A percentile compares a stretch with the other conserved stretches of the same genome.
Evolutionary conservation across 768 basidiomycete genomes (phyloP).

Genomic region (Royoungia palumana): DNA sequence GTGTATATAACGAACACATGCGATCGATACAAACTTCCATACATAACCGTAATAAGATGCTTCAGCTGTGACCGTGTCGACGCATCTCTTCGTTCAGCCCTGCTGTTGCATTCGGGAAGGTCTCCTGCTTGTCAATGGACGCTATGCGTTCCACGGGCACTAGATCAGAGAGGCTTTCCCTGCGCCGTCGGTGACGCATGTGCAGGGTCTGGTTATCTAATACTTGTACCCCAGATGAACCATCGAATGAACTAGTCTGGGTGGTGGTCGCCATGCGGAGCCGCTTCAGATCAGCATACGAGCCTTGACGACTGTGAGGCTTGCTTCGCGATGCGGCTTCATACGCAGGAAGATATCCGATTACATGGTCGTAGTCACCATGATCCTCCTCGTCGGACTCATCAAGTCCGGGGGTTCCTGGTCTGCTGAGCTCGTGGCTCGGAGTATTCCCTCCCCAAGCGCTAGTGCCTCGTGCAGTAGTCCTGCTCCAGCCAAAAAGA

Average conservation of each 20-base stretch:
- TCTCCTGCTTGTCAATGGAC: constrained; percentile 51
- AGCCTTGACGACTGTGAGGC: constrained; percentile 60
- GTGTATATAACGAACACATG: constrained; percentile 29
- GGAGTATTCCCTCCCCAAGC: constrained; percentile 69
- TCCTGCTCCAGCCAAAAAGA: constrained; percentile 87
- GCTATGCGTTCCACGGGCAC: constrained; percentile 64
- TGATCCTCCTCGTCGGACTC: constrained; percentile 83
- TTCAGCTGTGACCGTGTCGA: constrained; percentile 28
- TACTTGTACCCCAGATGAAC: constrained; percentile 15
- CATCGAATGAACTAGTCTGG: constrained; percentile 8
- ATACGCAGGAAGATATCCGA: constrained; percentile 56
- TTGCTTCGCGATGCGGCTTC: constrained; percentile 45
- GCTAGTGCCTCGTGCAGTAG: constrained; percentile 73
- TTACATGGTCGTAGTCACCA: constrained; percentile 89
- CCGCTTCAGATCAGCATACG: constrained; percentile 80
- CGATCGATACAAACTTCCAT: constrained; percentile 17
- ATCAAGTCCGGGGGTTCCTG: constrained; percentile 72
- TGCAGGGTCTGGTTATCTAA: constrained; percentile 42
- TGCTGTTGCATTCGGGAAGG: constrained; percentile 62
- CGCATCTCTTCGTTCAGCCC: constrained; percentile 64
- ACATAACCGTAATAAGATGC: constrained; percentile 13
- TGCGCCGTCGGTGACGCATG: constrained; percentile 52
- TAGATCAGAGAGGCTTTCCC: constrained; percentile 60
- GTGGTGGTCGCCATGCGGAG: constrained; percentile 41
- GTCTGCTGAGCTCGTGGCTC: constrained; percentile 58